Evolutionary conservation across 2,329 filamentous ascomycete species (phyloP), one percentile per base, ranked within the genome.

Genomic region (Epichloe typhina): DNA sequence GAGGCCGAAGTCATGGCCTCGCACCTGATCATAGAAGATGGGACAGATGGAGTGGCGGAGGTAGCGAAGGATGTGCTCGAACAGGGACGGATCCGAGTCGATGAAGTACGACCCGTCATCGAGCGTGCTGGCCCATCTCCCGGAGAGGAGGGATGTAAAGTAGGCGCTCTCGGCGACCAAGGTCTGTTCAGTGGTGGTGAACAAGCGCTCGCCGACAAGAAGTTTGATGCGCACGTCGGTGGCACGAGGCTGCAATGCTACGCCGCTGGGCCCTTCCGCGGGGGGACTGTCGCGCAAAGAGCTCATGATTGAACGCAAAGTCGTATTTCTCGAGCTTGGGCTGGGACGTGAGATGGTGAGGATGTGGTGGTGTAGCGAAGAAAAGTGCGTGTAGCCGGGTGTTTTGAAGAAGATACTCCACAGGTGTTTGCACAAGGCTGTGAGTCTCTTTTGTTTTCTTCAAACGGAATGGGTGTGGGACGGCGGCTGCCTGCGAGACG

Each of bases 21-120:
- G 21, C 15, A 4, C 46, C 4, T 40, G 36, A 13, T 48, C 37
- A 52, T 60, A 70, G 55, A 68, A 67, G 5, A 72, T 50, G 0
- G 69, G 66, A 48, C 62, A 61, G 17, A 59, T 54, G 7, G 59
- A 58, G 5, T 60, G 61, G 36, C 65, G 63, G 43, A 69, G 60
- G 55, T 64, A 66, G 13, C 60, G 57, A 33, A 68, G 58, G 49
- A 69, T 56, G 47, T 69, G 60, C 13, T 56, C 53, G 54, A 72
- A 71, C 5, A 66, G 21, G 49, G 59, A 58, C 0, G 63, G 60
- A 50, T 70, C 67, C 0, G 62, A 61, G 53, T 70, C 67, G 37
- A 72, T 51, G 55, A 69, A 69, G 57, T 66, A 67, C 12, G 62
- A 46, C 17, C 52, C 51, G 17, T 66, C 57, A 5, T 53, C 41